Conservation (phyloP, 1,139 yeast species). For the Saccharomyces uvarum region DNA sequence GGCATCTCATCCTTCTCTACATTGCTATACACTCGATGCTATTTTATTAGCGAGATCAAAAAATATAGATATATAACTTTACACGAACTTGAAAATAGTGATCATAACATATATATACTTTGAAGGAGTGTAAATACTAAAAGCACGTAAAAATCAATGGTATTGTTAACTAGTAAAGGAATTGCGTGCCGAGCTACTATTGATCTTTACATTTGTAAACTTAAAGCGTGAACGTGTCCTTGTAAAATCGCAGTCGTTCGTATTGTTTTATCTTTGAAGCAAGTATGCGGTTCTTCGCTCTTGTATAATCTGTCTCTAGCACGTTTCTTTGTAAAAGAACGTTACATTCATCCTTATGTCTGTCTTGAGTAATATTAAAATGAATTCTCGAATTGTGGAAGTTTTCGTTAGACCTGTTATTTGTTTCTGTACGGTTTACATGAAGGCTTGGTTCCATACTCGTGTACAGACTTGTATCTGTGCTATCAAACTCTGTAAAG, state of each 20-base stretch:
- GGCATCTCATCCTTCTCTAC: neutral
- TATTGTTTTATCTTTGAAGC: conserved; percentile 22
- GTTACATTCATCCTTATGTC: neutral
- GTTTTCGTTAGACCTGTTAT: neutral
- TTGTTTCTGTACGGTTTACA: neutral
- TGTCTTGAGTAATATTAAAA: neutral
- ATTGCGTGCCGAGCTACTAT: too few species aligned
- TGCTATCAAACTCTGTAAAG: conserved; percentile 17
- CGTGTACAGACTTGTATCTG: conserved; percentile 15
- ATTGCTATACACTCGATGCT: neutral
- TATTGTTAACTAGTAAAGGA: too few species aligned
- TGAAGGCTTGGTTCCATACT: neutral
- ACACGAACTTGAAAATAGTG: neutral
- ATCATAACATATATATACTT: neutral
- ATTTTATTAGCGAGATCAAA: neutral
- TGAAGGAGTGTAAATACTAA: neutral
- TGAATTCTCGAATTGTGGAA: neutral
- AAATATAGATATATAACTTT: neutral
- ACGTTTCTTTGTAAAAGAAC: conserved; percentile 13
- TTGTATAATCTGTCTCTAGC: conserved; percentile 14
- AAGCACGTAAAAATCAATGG: neutral
- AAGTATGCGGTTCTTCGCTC: conserved; percentile 15
- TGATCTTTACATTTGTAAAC: neutral
- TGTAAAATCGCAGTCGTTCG: conserved; percentile 19
- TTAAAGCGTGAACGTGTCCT: conserved; percentile 25